These are phyloP conservation scores for Vanrija humicola DNA, from an alignment of 1,284 basidiomycete species.

Conservation along the genomic window DNA sequence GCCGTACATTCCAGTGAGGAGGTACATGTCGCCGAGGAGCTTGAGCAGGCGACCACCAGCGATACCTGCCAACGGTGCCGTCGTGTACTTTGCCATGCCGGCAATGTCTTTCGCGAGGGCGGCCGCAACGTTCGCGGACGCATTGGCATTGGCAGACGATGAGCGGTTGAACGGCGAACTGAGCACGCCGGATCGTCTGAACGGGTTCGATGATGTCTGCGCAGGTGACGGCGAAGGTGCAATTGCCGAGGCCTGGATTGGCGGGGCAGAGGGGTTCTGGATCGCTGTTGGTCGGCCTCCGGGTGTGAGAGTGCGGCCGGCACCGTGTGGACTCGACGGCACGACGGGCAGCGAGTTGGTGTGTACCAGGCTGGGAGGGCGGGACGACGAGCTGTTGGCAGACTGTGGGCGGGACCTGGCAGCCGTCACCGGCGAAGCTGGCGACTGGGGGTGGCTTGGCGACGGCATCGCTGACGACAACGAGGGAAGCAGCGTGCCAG, in stretches of 20 bases:
- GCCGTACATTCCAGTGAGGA: constrained; percentile 71
- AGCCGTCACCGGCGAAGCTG: constrained; percentile 8
- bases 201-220: constrained; percentile 34
- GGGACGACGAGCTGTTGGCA: not conserved
- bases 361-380: constrained; percentile 2
- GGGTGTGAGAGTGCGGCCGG: constrained; percentile 35
- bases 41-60: constrained; percentile 64
- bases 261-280: constrained; percentile 34
- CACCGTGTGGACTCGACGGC: constrained; percentile 23
- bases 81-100: constrained; percentile 27
- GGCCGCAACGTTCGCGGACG: constrained; percentile 7
- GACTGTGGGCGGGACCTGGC: constrained; percentile 1
- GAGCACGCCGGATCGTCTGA: constrained; percentile 35
- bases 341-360: constrained; percentile 18
- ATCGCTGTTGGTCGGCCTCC: constrained; percentile 41
- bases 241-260: constrained; percentile 41
- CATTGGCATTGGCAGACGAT: constrained; percentile 16
- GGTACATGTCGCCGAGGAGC: constrained; percentile 79
- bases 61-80: constrained; percentile 33
- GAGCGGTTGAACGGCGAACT: constrained; percentile 34
- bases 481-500: constrained; percentile 44
- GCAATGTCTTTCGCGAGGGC: not conserved
- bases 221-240: constrained; percentile 20
- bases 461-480: constrained; percentile 26
- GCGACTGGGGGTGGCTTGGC: constrained; percentile 2